Conservation (phyloP, 306 rosid species). For the Castanea mollissima region DNA sequence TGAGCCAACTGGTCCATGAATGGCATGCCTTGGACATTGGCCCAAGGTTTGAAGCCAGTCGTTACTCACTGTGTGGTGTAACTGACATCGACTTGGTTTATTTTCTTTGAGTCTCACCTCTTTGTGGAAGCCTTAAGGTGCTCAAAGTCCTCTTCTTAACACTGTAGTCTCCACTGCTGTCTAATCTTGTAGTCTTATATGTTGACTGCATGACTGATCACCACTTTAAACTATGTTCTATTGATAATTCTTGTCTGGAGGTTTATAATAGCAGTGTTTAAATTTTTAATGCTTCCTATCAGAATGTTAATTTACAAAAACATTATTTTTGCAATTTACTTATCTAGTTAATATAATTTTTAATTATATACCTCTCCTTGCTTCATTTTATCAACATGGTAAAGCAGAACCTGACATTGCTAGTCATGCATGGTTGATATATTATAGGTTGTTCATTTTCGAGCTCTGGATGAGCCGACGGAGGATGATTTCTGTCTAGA, state of each 20-base stretch:
- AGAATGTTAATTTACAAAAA: not conserved
- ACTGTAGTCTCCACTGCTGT: not conserved
- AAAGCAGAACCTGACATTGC: slow-evolving; percentile 16
- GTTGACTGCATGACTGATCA: not conserved
- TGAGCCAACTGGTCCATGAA: too few relatives aligned
- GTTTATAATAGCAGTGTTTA: not conserved
- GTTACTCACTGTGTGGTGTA: not conserved
- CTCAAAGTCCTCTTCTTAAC: not conserved
- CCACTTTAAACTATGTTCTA: not conserved
- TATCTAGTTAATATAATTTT: not conserved
- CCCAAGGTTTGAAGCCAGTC: not conserved
- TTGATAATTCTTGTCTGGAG: not conserved
- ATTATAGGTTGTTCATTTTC: slow-evolving; percentile 80
- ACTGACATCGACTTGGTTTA: not conserved
- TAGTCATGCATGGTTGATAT: slow-evolving; percentile 16
- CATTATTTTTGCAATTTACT: not conserved
- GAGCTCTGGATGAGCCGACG: slow-evolving; percentile 79
- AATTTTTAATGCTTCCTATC: not conserved
- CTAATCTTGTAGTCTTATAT: not conserved
- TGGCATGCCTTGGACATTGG: not conserved
- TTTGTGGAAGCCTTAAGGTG: not conserved
- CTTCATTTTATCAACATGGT: not conserved
- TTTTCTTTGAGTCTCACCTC: not conserved
- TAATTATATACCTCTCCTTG: not conserved
- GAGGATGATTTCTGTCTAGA: slow-evolving; percentile 83